phyloP scores from a whole-genome alignment of 306 rosid species.

The Begonia masoniana region DNA sequence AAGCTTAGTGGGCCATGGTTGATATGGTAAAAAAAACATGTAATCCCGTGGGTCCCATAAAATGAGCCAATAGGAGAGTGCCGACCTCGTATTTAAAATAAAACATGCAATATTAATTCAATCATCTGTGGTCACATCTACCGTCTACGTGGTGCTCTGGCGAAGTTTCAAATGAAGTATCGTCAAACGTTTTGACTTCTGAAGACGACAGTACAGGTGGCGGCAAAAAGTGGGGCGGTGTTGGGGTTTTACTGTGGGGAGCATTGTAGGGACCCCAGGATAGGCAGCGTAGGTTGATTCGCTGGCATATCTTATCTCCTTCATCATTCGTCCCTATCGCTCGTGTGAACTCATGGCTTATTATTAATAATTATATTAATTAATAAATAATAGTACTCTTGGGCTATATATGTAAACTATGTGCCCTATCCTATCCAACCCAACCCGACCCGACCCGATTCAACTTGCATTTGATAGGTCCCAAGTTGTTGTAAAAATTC shows the following conservation, averaged over 20 bases:
- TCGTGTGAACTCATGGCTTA: background rate
- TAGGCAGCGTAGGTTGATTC: constrained; percentile 9
- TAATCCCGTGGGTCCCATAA: constrained; percentile 3
- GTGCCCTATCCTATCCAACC: too few relatives aligned
- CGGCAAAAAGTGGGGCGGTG: constrained; percentile 6
- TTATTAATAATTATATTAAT: too few relatives aligned
- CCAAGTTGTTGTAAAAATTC: too few relatives aligned
- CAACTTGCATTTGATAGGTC: too few relatives aligned
- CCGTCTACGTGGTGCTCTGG: too few relatives aligned
- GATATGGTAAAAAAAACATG: too few relatives aligned
- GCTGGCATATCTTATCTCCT: background rate
- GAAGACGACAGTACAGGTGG: background rate
- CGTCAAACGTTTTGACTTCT: constrained; percentile 4
- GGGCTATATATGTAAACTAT: too few relatives aligned
- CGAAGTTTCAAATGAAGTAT: background rate
- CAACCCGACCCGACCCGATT: too few relatives aligned
- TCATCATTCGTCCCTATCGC: background rate
- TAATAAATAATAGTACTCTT: too few relatives aligned
- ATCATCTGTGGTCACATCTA: constrained; percentile 4
- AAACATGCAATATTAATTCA: background rate
- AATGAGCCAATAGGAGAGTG: constrained; percentile 8
- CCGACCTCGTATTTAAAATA: constrained; percentile 5
- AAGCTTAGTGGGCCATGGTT: too few relatives aligned
- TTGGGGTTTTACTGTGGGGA: constrained; percentile 3
- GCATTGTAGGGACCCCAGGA: constrained; percentile 7